Evolutionary conservation across 2,329 filamentous ascomycete species (phyloP).

Genomic region (Phialophora tarda): DNA sequence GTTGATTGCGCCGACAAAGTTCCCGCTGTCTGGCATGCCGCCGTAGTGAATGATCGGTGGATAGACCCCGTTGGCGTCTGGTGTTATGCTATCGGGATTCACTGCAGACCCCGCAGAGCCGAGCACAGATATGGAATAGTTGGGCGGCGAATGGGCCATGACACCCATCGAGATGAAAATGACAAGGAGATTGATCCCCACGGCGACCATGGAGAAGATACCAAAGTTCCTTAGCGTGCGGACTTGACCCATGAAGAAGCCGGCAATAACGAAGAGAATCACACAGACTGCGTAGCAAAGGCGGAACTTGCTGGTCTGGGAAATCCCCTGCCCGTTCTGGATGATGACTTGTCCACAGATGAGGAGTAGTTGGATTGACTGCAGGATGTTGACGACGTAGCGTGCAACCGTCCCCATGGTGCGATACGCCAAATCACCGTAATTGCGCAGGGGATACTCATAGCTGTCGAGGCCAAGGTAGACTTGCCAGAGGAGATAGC

Average conservation of each 20-base stretch:
- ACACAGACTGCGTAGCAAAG: slow-evolving; percentile 40
- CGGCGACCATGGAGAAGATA: slow-evolving; percentile 41
- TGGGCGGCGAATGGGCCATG: slow-evolving; percentile 41
- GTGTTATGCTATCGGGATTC: slow-evolving; percentile 39
- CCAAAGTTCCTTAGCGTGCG: slow-evolving; percentile 42
- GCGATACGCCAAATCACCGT: slow-evolving; percentile 58
- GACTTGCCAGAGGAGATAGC: slow-evolving; percentile 55
- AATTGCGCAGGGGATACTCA: slow-evolving; percentile 55
- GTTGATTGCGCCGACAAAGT: slow-evolving; percentile 40
- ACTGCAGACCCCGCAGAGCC: slow-evolving; percentile 42
- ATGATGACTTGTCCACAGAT: slow-evolving; percentile 42
- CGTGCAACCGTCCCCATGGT: slow-evolving; percentile 54
- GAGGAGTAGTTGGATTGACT: slow-evolving; percentile 53
- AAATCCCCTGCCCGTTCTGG: slow-evolving; percentile 34
- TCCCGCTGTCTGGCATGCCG: slow-evolving; percentile 34
- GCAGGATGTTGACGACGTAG: slow-evolving; percentile 56
- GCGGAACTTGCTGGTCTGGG: slow-evolving; percentile 38
- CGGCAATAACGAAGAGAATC: slow-evolving; percentile 40
- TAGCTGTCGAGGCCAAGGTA: slow-evolving; percentile 57
- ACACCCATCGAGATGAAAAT: slow-evolving; percentile 45
- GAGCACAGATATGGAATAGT: slow-evolving; percentile 41
- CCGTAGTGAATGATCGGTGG: slow-evolving; percentile 39
- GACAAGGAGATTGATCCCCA: slow-evolving; percentile 42
- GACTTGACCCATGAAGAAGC: slow-evolving; percentile 42
- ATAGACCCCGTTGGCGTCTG: slow-evolving; percentile 33